Evolutionary conservation across 345 rosid genomes (phyloP), one percentile per base, ranked within the genome.

Genomic region (Salix udensis): DNA sequence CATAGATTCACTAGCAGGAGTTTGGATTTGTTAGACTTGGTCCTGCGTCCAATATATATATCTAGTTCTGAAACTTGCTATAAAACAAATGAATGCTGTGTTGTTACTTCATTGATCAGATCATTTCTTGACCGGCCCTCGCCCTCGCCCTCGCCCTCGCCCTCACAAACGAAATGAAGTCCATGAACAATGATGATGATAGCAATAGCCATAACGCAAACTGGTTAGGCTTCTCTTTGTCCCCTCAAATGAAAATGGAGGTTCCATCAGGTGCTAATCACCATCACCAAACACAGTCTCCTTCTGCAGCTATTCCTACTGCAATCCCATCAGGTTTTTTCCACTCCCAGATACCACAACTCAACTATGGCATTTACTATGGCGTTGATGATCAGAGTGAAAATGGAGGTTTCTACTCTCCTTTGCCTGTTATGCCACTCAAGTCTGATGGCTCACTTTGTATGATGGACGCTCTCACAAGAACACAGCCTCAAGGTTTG

Each of bases 401-500:
- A 71, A 80, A 80, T 77, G 76, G 84, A 26, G 87, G 77, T 31
- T 71, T 83, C 40, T 91, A 83, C 74, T 87, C 93, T 70, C 86
- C 90, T 58, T 76, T 89, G 81, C 87, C 97, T 31, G 87, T 84
- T 6, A 91, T 96, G 97, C 99, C 99, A 31, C 88, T 96, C 71
- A 91, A 89, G 85, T 96, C 99, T 77, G 97, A 96, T 68, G 99
- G 98, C 9, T 96, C 99, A 75, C 96, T 93, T 79, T 96, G 97
- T 84, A 77, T 89, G 19, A 89, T 91, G 96, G 98, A 93, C 85
- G 92, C 94, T 74, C 89, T 91, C 70, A 80, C 84, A 84, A 86
- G 95, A 81, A 86, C 98, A 68, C 97, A 92, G 7, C 82, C 83
- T 77, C 91, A 89, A 88, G 94, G 93, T 91, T 71, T 79, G 78